A percentile compares a stretch with the other conserved stretches of the same genome.
These are phyloP conservation scores for Taphrina pruni DNA, from an alignment of 1,139 yeast species.

Conservation along the genomic window DNA sequence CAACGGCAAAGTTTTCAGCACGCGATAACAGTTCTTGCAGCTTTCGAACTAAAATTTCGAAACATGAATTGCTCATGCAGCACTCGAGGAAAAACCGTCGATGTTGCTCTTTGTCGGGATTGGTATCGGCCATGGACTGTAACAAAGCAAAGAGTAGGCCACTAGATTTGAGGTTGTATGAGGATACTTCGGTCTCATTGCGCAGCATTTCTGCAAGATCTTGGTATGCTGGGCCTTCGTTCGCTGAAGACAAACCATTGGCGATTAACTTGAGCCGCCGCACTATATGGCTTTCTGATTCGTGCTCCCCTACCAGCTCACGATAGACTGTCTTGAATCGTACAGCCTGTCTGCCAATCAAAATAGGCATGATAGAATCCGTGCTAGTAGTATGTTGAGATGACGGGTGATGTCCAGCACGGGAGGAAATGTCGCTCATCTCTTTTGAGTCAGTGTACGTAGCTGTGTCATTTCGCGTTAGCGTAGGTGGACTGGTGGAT, in stretches of 20 bases:
- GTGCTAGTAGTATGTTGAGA: neutral
- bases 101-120: conserved; percentile 47
- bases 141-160: conserved; percentile 64
- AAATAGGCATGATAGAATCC: neutral
- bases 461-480: neutral
- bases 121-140: conserved; percentile 54
- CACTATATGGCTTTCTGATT: neutral
- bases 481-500: neutral
- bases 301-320: neutral
- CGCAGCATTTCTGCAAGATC: conserved; percentile 27
- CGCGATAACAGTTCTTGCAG: conserved; percentile 78
- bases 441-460: neutral
- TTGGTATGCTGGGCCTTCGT: neutral
- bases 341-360: conserved; percentile 6
- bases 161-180: conserved; percentile 76
- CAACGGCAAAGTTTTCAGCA: conserved; percentile 74
- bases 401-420: neutral
- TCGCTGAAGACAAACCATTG: neutral
- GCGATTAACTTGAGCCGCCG: neutral
- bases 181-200: conserved; percentile 58
- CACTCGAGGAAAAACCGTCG: conserved; percentile 39
- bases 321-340: neutral
- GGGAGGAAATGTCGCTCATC: neutral
- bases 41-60: conserved; percentile 57
- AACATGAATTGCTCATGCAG: conserved; percentile 10